Percentiles rank a stretch among this genome's conserved stretches.
Conservation (phyloP, 306 rosid species). For the Vigna mungo region DNA sequence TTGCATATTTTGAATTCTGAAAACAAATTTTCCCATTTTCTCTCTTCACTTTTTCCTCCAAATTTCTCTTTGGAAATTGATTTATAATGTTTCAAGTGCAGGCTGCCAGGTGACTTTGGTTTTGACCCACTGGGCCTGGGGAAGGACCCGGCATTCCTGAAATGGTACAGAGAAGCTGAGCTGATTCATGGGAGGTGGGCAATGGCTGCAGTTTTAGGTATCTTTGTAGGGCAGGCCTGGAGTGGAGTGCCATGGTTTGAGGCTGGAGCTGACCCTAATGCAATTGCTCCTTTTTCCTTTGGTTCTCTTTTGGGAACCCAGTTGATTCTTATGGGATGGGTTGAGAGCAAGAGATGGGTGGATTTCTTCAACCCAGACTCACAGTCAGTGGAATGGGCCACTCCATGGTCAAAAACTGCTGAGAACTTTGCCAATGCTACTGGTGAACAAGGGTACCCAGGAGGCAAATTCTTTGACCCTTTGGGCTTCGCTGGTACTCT, state of each 20-base stretch:
- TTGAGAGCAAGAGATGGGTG: slow-evolving; percentile 97
- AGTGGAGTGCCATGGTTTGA: slow-evolving; percentile 97
- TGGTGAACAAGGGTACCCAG: slow-evolving; percentile 95
- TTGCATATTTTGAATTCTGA: not conserved
- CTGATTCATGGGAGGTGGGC: slow-evolving; percentile 99
- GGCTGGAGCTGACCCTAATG: slow-evolving; percentile 93
- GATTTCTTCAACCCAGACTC: slow-evolving; percentile 98
- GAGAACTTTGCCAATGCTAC: slow-evolving; percentile 90
- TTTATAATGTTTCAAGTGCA: slow-evolving; percentile 37
- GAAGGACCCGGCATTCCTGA: slow-evolving; percentile 88
- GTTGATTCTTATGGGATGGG: slow-evolving; percentile 97
- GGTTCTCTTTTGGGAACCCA: slow-evolving; percentile 93
- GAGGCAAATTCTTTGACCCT: slow-evolving; percentile 96
- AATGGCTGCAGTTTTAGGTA: slow-evolving; percentile 92
- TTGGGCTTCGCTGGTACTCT: slow-evolving; percentile 71
- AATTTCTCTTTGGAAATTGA: not conserved
- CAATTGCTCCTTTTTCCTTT: slow-evolving; percentile 96
- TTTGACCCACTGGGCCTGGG: slow-evolving; percentile 97
- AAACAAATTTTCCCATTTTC: not conserved
- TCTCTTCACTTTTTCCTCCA: not conserved
- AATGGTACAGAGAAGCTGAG: slow-evolving; percentile 99
- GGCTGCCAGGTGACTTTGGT: slow-evolving; percentile 97
- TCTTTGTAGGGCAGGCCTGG: slow-evolving; percentile 97
- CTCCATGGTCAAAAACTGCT: slow-evolving; percentile 94
- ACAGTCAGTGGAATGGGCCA: slow-evolving; percentile 95